These are phyloP conservation scores for Athelia psychrophila DNA, from an alignment of 1,284 basidiomycete species.

Conservation along the genomic window DNA sequence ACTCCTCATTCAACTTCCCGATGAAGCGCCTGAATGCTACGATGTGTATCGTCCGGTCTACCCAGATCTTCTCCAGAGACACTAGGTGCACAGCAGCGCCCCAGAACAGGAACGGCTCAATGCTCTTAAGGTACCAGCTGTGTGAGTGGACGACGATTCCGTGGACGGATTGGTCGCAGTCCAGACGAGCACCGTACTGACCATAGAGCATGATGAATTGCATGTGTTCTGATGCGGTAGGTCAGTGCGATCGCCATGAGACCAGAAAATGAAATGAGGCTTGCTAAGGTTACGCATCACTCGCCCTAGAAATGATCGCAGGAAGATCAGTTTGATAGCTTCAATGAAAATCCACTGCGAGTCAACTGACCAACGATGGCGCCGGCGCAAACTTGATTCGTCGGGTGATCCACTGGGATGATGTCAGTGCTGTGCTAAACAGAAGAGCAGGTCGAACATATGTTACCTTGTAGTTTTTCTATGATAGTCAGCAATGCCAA, in stretches of 20 bases:
- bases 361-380: background rate
- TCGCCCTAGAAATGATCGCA: background rate
- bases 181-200: slow-evolving; percentile 29
- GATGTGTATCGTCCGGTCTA: slow-evolving; percentile 36
- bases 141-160: slow-evolving; percentile 9
- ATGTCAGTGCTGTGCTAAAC: too few relatives aligned
- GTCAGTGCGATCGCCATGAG: background rate
- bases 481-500: background rate
- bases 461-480: background rate
- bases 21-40: slow-evolving; percentile 39
- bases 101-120: slow-evolving; percentile 36
- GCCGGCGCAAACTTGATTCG: background rate
- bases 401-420: background rate
- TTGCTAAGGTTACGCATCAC: background rate
- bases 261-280: background rate
- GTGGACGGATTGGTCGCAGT: slow-evolving; percentile 30
- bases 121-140: slow-evolving; percentile 22
- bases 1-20: slow-evolving; percentile 41
- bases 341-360: background rate
- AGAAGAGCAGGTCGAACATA: too few relatives aligned
- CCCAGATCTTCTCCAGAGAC: slow-evolving; percentile 33
- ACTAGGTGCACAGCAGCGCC: slow-evolving; percentile 37
- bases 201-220: slow-evolving; percentile 33
- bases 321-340: background rate
- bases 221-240: slow-evolving; percentile 20